phyloP scores from a whole-genome alignment of 2,329 filamentous ascomycete genomes.

The Pyricularia pennisetigena region DNA sequence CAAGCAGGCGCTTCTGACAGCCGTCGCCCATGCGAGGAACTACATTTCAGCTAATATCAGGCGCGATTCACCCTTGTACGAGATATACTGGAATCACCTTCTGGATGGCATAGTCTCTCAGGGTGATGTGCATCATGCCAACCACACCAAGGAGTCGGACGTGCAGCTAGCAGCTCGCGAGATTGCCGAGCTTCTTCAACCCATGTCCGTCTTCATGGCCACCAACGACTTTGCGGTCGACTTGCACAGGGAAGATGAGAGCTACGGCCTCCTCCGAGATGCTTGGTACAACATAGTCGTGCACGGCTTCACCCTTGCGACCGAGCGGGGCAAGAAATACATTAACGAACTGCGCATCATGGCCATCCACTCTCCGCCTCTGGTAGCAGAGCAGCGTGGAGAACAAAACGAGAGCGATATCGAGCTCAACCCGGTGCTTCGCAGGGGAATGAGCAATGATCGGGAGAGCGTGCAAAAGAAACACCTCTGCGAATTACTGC shows the following conservation, averaged over 20 bases:
- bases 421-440: constrained; percentile 86
- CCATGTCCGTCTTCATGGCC: constrained; percentile 77
- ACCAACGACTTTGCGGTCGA: constrained; percentile 45
- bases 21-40: constrained; percentile 71
- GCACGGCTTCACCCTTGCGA: constrained; percentile 75
- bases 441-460: constrained; percentile 73
- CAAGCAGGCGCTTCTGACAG: constrained; percentile 56
- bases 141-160: constrained; percentile 66
- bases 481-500: constrained; percentile 62
- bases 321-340: constrained; percentile 63
- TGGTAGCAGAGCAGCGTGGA: constrained; percentile 80
- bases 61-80: constrained; percentile 64
- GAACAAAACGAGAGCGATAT: constrained; percentile 94
- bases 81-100: constrained; percentile 74
- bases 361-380: constrained; percentile 75
- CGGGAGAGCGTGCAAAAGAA: constrained; percentile 75
- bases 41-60: constrained; percentile 63
- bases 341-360: constrained; percentile 71
- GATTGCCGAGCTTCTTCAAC: constrained; percentile 78
- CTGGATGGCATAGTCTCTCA: constrained; percentile 84
- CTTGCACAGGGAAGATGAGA: constrained; percentile 52
- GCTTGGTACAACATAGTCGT: constrained; percentile 98
- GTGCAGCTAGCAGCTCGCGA: constrained; percentile 75
- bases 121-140: constrained; percentile 70
- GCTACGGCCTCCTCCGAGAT: constrained; percentile 68